A percentile compares a stretch with the other conserved stretches of the same genome.
phyloP scores from a whole-genome alignment of 768 basidiomycete species.

The Boletus fagicola region DNA sequence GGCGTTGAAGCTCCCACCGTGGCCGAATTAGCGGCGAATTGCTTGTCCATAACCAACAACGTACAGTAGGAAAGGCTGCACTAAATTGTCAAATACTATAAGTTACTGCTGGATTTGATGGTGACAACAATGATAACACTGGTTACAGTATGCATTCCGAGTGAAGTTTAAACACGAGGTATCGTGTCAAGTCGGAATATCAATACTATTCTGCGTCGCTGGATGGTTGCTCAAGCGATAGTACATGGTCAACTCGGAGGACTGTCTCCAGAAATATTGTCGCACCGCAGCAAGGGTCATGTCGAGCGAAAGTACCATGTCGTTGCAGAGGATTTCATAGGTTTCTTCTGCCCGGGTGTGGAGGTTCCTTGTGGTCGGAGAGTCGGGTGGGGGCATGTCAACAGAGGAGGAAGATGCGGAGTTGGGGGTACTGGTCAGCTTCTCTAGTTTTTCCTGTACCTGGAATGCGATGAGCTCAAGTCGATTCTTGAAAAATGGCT shows the following conservation, averaged over 20 bases:
- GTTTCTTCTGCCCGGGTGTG: slow-evolving; percentile 55
- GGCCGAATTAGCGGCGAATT: not conserved
- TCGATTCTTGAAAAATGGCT: not conserved
- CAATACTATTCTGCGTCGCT: not conserved
- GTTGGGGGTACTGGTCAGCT: slow-evolving; percentile 39
- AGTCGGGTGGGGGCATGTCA: slow-evolving; percentile 38
- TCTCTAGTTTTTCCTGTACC: slow-evolving; percentile 84
- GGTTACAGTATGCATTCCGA: not conserved
- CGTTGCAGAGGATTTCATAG: slow-evolving; percentile 89
- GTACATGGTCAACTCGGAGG: slow-evolving; percentile 69
- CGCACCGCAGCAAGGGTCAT: slow-evolving; percentile 91
- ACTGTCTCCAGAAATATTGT: slow-evolving; percentile 84
- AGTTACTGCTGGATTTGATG: slow-evolving; percentile 12
- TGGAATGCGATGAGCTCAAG: slow-evolving; percentile 28
- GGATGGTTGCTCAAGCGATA: slow-evolving; percentile 52
- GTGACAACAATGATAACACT: slow-evolving; percentile 1
- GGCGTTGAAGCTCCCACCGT: too few relatives aligned
- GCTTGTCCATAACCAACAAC: not conserved
- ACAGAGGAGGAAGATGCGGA: slow-evolving; percentile 31
- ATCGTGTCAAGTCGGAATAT: slow-evolving; percentile 1
- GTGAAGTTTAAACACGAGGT: not conserved
- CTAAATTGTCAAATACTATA: slow-evolving; percentile 21
- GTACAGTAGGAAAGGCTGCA: not conserved
- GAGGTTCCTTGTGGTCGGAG: slow-evolving; percentile 22
- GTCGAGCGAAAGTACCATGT: slow-evolving; percentile 73